Conservation (phyloP, 257 asterid species). For the Fraxinus americana region DNA sequence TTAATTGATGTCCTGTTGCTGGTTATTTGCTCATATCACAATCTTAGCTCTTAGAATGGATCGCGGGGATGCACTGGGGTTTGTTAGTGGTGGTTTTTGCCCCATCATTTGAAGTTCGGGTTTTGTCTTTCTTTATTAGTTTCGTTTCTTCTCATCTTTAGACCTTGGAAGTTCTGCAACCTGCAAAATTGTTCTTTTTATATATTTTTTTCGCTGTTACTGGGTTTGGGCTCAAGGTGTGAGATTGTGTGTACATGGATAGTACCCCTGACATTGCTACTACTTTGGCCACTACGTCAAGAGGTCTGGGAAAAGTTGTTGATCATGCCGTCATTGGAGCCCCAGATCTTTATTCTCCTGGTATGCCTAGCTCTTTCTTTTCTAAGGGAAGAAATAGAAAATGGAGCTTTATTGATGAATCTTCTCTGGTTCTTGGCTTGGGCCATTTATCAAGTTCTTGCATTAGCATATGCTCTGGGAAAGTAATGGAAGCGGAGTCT, state of each 20-base stretch:
- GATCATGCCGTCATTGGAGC: conserved; percentile 24
- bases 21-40: conserved; percentile 28
- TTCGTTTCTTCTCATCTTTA: not conserved
- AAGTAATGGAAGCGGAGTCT: conserved; percentile 44
- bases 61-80: conserved; percentile 63
- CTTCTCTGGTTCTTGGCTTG: conserved; percentile 29
- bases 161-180: conserved; percentile 22
- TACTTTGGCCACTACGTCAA: conserved; percentile 32
- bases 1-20: conserved; percentile 22
- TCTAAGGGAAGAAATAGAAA: conserved; percentile 33
- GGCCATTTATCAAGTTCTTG: conserved; percentile 29
- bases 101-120: conserved; percentile 21
- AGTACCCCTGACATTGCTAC: conserved; percentile 35
- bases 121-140: conserved; percentile 18
- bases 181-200: conserved; percentile 22
- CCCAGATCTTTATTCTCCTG: conserved; percentile 30
- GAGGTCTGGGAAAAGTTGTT: conserved; percentile 29
- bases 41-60: conserved; percentile 43
- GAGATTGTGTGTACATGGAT: conserved; percentile 53
- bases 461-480: conserved; percentile 23
- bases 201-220: conserved; percentile 16
- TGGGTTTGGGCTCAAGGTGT: conserved; percentile 26
- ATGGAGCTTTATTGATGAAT: conserved; percentile 25
- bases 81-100: conserved; percentile 61
- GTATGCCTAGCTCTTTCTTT: conserved; percentile 14